Conservation (phyloP, 805 yeast genomes). For the Candida palmyrensis region DNA sequence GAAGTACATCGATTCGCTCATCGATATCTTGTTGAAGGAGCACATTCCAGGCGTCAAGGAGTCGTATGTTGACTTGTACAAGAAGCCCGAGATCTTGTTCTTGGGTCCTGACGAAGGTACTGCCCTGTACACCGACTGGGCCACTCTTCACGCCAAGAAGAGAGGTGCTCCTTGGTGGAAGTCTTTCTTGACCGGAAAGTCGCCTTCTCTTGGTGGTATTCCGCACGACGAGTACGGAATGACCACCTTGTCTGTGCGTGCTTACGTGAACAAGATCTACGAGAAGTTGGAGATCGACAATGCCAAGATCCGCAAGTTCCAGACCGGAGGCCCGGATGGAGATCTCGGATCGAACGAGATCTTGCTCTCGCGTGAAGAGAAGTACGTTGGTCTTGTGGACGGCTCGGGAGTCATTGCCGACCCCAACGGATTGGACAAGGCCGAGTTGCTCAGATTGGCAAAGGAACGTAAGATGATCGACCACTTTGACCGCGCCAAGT, state of each 20-base stretch:
- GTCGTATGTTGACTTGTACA: conserved; percentile 76
- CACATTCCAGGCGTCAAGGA: conserved; percentile 73
- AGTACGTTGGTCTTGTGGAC: conserved; percentile 84
- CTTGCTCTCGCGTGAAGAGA: conserved; percentile 75
- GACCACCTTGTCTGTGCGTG: conserved; percentile 93
- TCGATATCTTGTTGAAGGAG: conserved; percentile 76
- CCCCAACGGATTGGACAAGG: conserved; percentile 80
- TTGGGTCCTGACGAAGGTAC: conserved; percentile 99
- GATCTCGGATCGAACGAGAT: conserved; percentile 96
- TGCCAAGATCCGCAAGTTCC: conserved; percentile 66
- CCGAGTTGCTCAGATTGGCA: conserved; percentile 77
- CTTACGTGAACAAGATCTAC: conserved; percentile 84
- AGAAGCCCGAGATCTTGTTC: conserved; percentile 82
- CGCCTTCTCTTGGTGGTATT: conserved; percentile 89
- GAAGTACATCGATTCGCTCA: conserved; percentile 86
- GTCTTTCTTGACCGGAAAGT: conserved; percentile 95
- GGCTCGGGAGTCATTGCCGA: conserved; percentile 95
- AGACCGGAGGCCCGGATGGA: conserved; percentile 99
- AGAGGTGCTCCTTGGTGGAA: conserved; percentile 99
- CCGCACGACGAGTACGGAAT: conserved; percentile 98
- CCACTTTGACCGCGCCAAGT: conserved; percentile 58
- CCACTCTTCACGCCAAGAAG: conserved; percentile 83
- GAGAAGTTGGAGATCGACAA: conserved; percentile 65
- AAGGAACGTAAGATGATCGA: conserved; percentile 69
- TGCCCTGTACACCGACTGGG: conserved; percentile 95